Conservation (phyloP, 805 yeast species). For the Candida ascalaphidarum region DNA sequence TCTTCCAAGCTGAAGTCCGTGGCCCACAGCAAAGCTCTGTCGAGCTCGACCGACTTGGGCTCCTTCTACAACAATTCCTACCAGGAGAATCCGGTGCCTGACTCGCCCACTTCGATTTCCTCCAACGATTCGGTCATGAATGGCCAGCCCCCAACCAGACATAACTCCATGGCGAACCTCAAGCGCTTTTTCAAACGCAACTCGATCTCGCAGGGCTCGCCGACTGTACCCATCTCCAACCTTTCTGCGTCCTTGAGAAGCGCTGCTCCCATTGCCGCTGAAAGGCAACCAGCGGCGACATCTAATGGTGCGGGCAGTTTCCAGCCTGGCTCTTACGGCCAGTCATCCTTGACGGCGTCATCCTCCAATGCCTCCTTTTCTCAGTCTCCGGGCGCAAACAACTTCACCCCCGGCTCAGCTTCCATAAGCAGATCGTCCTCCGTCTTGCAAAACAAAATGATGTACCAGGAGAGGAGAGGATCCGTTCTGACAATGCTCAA, state of each 20-base stretch:
- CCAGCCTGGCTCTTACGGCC: conserved; percentile 12
- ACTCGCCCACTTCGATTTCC: conserved; percentile 16
- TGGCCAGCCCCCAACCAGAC: conserved; percentile 34
- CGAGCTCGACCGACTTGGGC: conserved; percentile 33
- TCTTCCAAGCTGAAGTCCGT: conserved; percentile 25
- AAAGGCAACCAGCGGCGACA: too few species aligned
- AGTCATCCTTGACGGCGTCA: conserved; percentile 15
- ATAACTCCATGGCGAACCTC: conserved; percentile 72
- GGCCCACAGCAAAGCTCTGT: conserved; percentile 21
- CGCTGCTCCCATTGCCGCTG: too few species aligned
- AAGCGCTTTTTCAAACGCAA: conserved; percentile 60
- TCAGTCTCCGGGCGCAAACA: conserved; percentile 20
- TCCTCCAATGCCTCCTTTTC: conserved; percentile 27
- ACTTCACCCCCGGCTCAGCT: conserved; percentile 9
- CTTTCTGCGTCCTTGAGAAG: conserved; percentile 16
- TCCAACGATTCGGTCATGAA: neutral
- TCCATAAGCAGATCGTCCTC: conserved; percentile 23
- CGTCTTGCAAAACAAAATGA: conserved; percentile 19
- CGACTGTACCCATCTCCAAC: conserved; percentile 10
- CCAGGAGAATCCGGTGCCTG: conserved; percentile 10
- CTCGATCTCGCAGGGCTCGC: conserved; percentile 8
- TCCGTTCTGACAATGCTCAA: conserved; percentile 28
- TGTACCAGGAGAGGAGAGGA: conserved; percentile 25
- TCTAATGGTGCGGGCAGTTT: conserved; percentile 6
- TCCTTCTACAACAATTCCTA: conserved; percentile 30